Percentiles rank a stretch among this genome's conserved stretches.
phyloP scores from a whole-genome alignment of 441 rosid species.

The Daphne laureola region DNA sequence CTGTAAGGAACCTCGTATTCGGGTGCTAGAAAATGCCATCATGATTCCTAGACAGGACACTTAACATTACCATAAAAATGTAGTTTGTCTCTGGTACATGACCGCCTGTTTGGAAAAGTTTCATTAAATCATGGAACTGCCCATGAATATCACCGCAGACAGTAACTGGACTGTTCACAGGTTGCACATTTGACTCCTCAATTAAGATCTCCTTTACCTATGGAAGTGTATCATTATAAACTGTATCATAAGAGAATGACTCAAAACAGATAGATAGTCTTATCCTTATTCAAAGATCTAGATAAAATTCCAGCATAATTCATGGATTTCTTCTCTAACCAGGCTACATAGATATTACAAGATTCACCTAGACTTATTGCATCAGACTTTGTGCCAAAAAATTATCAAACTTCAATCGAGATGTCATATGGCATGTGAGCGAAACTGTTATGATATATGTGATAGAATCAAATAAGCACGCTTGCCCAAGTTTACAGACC shows the following conservation, averaged over 20 bases:
- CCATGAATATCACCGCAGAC: constrained; percentile 99
- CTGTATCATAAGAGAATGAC: neutral
- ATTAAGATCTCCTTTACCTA: constrained; percentile 96
- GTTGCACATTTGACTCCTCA: constrained; percentile 98
- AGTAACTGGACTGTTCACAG: constrained; percentile 98
- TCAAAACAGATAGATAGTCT: too few relatives aligned
- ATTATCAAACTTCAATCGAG: too few relatives aligned
- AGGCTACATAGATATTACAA: neutral
- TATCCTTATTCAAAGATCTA: too few relatives aligned
- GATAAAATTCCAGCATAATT: neutral
- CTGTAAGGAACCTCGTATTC: constrained; percentile 9
- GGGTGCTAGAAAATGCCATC: constrained; percentile 2
- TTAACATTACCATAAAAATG: constrained; percentile 76
- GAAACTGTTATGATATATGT: too few relatives aligned
- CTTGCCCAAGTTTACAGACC: too few relatives aligned
- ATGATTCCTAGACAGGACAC: neutral
- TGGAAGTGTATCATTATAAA: constrained; percentile 4
- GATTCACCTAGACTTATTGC: neutral
- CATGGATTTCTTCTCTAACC: neutral
- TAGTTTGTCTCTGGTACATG: constrained; percentile 98
- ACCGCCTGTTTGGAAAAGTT: constrained; percentile 97
- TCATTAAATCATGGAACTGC: constrained; percentile 98
- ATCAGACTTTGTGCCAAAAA: too few relatives aligned
- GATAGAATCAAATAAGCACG: too few relatives aligned
- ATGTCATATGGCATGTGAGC: too few relatives aligned